These are phyloP conservation scores for Megacollybia marginata DNA, from an alignment of 768 basidiomycete species.

Conservation along the genomic window DNA sequence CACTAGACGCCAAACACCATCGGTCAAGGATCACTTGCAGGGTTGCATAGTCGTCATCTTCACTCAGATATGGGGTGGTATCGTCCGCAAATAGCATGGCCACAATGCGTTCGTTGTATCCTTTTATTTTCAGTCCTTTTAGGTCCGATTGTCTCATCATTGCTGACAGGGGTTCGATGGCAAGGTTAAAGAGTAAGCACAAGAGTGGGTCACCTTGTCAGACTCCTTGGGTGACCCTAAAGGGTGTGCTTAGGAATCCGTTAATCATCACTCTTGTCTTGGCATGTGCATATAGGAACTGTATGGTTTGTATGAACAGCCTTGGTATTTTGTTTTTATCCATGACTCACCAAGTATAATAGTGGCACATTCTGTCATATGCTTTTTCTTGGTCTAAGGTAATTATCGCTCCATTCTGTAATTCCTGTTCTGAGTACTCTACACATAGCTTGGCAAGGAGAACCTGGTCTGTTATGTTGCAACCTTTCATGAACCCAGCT, in stretches of 20 bases:
- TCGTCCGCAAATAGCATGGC: constrained; percentile 12
- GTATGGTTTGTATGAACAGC: constrained; percentile 7
- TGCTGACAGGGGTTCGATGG: constrained; percentile 14
- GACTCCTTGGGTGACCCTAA: constrained; percentile 14
- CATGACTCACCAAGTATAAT: constrained; percentile 5
- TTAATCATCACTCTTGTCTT: constrained; percentile 16
- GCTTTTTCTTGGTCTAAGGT: too few relatives aligned
- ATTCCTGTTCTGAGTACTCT: too few relatives aligned
- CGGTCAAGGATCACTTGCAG: not conserved
- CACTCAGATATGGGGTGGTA: too few relatives aligned
- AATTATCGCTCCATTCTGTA: constrained; percentile 5
- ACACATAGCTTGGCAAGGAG: too few relatives aligned
- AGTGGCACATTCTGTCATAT: constrained; percentile 3
- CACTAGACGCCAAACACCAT: not conserved
- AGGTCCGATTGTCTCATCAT: constrained; percentile 9
- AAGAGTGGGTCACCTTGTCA: constrained; percentile 22
- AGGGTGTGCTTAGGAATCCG: constrained; percentile 11
- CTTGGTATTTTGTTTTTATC: not conserved
- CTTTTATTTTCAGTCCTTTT: constrained; percentile 8
- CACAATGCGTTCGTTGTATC: not conserved
- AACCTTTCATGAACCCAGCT: too few relatives aligned
- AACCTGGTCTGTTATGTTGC: too few relatives aligned
- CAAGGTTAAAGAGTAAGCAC: constrained; percentile 21
- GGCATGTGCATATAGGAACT: constrained; percentile 12
- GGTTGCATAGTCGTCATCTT: not conserved